Evolutionary conservation across 129 eudicot genomes (phyloP), one percentile per base, ranked within the genome.

Genomic region (Pulicaria dysenterica): DNA sequence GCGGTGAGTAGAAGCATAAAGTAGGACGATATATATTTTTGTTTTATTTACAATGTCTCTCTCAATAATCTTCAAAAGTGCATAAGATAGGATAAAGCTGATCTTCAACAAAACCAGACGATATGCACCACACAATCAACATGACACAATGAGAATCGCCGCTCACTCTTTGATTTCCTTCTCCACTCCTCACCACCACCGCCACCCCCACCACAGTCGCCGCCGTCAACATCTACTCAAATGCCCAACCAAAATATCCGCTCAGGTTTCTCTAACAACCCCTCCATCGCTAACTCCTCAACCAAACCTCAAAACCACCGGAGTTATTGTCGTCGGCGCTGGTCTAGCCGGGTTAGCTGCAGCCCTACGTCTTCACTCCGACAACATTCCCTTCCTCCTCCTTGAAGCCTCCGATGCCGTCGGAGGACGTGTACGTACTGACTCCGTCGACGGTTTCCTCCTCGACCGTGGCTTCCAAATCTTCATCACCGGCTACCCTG

Each of bases 401-500:
- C 60, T 94, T 8, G 99, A 94, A 77, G 72, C 99, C 46, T 86
- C 97, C 69, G 94, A 94, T 67, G 87, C 83, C 72, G 91, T 94
- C 73, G 99, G 99, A 24, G 99, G 99, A 74, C 97, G 97, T 47
- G 97, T 94, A 37, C 96, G 96, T 0, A 90, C 97, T 4, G 99
- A 94, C 80, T n/a, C 41, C 64, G 79, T 86, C 73, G 98, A 94
- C 83, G 99, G 99, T n/a, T 95, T 84, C 81, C 85, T 85, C 68
- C 89, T 95, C 68, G 99, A 95, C 75, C 97, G 99, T 14, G 99
- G 99, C 37, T 95, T 95, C 84, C 97, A 90, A 24, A 94, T 94
- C 78, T 90, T 94, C 87, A 88, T 94, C 81, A 95, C 99, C 10
- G 96, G 96, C 1, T 95, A 95, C 69, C 99, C 99, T 0, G 96